Percentiles rank a stretch among this genome's conserved stretches.
Evolutionary conservation across 2,329 filamentous ascomycete genomes (phyloP).

Genomic region (Apiospora saccharicola): DNA sequence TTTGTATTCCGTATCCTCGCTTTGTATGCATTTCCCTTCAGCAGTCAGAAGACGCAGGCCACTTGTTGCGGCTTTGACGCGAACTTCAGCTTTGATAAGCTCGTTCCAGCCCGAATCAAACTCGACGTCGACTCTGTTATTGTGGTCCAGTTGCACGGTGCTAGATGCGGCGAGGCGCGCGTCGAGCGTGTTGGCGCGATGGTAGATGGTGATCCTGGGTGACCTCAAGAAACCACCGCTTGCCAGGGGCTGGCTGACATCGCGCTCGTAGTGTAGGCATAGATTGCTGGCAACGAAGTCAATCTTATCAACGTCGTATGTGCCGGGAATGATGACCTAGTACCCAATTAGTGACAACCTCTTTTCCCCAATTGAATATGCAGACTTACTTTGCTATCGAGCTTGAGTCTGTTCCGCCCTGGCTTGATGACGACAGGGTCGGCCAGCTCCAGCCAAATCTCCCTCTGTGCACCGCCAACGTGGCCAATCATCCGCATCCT

Average conservation of each 20-base stretch:
- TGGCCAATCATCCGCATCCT: slow-evolving; percentile 69
- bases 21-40: slow-evolving; percentile 58
- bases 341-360: background rate
- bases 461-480: slow-evolving; percentile 63
- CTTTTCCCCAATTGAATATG: background rate
- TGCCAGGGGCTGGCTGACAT: slow-evolving; percentile 55
- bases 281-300: slow-evolving; percentile 70
- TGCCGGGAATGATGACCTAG: slow-evolving; percentile 72
- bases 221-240: slow-evolving; percentile 61
- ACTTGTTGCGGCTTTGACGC: slow-evolving; percentile 69
- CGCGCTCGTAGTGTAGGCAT: slow-evolving; percentile 69
- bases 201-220: slow-evolving; percentile 76
- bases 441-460: slow-evolving; percentile 69
- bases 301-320: slow-evolving; percentile 78
- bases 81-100: slow-evolving; percentile 64
- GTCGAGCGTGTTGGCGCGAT: slow-evolving; percentile 72
- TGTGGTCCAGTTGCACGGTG: slow-evolving; percentile 79
- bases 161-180: slow-evolving; percentile 71
- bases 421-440: slow-evolving; percentile 57
- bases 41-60: slow-evolving; percentile 69
- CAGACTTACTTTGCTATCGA: slow-evolving; percentile 53
- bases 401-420: slow-evolving; percentile 57
- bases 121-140: slow-evolving; percentile 78
- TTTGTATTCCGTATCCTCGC: slow-evolving; percentile 45
- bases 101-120: slow-evolving; percentile 79